Conservation (phyloP, 75 land plant genomes). For the Sequoiadendron giganteum region DNA sequence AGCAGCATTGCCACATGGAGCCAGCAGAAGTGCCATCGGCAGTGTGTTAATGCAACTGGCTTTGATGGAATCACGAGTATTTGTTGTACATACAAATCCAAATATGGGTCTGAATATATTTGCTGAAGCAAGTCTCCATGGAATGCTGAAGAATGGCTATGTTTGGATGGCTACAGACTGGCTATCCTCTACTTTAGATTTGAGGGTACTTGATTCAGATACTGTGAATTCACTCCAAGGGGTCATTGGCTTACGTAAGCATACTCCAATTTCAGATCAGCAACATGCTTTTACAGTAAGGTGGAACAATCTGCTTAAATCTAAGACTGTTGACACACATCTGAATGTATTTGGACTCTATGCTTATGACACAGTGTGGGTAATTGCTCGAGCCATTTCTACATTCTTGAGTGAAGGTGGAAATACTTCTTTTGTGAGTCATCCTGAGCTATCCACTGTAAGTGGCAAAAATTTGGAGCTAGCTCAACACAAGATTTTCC, state of each 20-base stretch:
- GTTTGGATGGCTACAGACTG: slow-evolving; percentile 68
- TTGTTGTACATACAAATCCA: slow-evolving; percentile 47
- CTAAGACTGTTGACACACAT: background rate
- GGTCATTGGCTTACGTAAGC: slow-evolving; percentile 35
- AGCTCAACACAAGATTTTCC: slow-evolving; percentile 30
- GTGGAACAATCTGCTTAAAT: slow-evolving; percentile 18
- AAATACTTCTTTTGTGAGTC: slow-evolving; percentile 21
- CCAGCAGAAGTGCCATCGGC: slow-evolving; percentile 16
- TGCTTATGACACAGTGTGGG: slow-evolving; percentile 50
- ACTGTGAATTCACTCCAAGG: slow-evolving; percentile 37
- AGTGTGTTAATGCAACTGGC: slow-evolving; percentile 30
- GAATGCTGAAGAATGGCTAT: slow-evolving; percentile 56
- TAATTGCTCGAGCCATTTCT: slow-evolving; percentile 30
- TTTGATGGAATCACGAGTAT: slow-evolving; percentile 57
- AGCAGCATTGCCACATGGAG: slow-evolving; percentile 23
- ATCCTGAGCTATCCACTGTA: slow-evolving; percentile 7
- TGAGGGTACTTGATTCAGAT: slow-evolving; percentile 19
- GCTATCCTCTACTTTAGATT: slow-evolving; percentile 51
- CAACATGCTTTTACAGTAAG: slow-evolving; percentile 17
- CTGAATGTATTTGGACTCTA: slow-evolving; percentile 32
- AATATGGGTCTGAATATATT: slow-evolving; percentile 42
- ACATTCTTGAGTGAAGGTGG: slow-evolving; percentile 22
- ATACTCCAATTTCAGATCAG: slow-evolving; percentile 22
- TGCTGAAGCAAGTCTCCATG: slow-evolving; percentile 43
- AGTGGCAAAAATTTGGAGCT: slow-evolving; percentile 7